A percentile compares a stretch with the other conserved stretches of the same genome.
phyloP scores from a whole-genome alignment of 1,284 basidiomycete species.

The Puccinia coronata region DNA sequence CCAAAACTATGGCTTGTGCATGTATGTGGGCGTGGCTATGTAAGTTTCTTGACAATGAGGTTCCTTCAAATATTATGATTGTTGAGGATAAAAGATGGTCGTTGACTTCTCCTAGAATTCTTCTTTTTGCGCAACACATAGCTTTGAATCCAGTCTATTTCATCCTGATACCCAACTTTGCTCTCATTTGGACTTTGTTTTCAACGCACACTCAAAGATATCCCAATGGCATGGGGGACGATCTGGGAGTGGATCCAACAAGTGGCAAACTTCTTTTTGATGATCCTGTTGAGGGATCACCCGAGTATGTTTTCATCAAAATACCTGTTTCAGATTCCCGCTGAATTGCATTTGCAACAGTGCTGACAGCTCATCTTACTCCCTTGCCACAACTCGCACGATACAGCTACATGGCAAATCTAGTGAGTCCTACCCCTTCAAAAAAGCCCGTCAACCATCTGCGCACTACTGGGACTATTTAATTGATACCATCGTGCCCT shows the following conservation, averaged over 20 bases:
- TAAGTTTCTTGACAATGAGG: background rate
- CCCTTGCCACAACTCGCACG: background rate
- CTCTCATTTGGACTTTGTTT: constrained; percentile 31
- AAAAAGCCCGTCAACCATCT: background rate
- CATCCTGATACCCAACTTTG: constrained; percentile 38
- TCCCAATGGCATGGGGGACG: constrained; percentile 21
- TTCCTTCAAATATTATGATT: background rate
- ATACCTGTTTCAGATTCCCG: constrained; percentile 52
- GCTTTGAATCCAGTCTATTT: too few species aligned
- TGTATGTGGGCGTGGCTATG: constrained; percentile 41
- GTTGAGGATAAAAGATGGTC: background rate
- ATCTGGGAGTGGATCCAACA: background rate
- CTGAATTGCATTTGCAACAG: too few species aligned
- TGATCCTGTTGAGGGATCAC: constrained; percentile 42
- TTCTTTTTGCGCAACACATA: background rate
- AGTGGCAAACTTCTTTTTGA: constrained; percentile 8
- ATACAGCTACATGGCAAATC: constrained; percentile 39
- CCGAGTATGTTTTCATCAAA: constrained; percentile 50
- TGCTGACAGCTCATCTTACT: constrained; percentile 41
- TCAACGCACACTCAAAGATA: constrained; percentile 24
- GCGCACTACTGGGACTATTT: background rate
- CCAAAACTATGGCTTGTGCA: constrained; percentile 34
- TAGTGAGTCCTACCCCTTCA: constrained; percentile 3
- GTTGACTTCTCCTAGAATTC: background rate
- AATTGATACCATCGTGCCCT: background rate